These are phyloP conservation scores for Cercospora sesami DNA, from an alignment of 2,329 filamentous ascomycete genomes.

Conservation along the genomic window DNA sequence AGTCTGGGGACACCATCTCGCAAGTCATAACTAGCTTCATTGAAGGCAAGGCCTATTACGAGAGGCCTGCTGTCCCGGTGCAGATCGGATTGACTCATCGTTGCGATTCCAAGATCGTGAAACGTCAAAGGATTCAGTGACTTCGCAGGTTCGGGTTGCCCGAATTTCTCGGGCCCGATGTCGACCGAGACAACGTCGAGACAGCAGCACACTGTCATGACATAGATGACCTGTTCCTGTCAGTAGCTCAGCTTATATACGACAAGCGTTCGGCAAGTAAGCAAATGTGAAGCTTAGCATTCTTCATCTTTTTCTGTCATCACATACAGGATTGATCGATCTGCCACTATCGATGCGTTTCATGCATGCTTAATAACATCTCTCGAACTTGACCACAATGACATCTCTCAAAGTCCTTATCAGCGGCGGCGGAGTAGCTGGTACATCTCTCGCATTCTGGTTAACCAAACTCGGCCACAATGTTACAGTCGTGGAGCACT, in stretches of 20 bases:
- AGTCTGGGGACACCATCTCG: neutral
- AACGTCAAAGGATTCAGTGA: neutral
- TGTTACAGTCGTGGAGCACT: slow-evolving; percentile 50
- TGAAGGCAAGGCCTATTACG: neutral
- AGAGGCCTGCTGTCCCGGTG: neutral
- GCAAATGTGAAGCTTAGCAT: neutral
- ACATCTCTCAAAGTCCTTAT: slow-evolving; percentile 38
- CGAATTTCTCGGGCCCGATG: neutral
- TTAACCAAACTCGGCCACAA: slow-evolving; percentile 28
- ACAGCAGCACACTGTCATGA: neutral
- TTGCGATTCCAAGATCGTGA: neutral
- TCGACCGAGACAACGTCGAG: neutral
- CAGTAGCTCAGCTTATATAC: neutral
- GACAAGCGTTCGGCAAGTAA: neutral
- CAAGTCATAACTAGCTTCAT: neutral
- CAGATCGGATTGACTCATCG: neutral
- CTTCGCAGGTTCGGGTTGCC: neutral
- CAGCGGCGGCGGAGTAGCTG: slow-evolving; percentile 44
- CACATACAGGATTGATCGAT: neutral
- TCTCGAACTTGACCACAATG: neutral
- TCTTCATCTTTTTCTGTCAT: neutral
- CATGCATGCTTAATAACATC: neutral
- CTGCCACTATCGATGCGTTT: neutral
- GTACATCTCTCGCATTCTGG: slow-evolving; percentile 41
- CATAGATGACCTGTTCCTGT: neutral